Conservation (phyloP, 2,329 filamentous ascomycete species). For the Trichoderma asperellum region DNA sequence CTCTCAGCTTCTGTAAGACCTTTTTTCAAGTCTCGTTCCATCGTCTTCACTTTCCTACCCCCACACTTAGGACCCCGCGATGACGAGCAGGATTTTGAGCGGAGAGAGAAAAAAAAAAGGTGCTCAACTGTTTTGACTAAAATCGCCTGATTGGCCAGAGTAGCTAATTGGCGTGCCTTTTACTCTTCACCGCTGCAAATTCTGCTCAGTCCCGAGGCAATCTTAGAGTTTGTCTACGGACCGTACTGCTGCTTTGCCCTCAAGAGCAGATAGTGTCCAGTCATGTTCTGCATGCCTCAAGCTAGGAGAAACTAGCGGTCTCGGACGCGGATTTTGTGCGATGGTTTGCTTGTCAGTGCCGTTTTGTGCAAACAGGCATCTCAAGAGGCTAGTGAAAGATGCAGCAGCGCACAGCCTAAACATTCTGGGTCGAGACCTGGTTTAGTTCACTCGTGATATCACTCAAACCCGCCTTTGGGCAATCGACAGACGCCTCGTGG, state of each 20-base stretch:
- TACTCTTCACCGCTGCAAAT: not conserved
- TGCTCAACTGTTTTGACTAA: not conserved
- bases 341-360: not conserved
- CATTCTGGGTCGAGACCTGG: not conserved
- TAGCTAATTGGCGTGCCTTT: not conserved
- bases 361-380: not conserved
- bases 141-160: not conserved
- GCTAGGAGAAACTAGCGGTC: not conserved
- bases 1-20: too few species aligned
- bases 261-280: not conserved
- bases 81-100: not conserved
- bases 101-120: not conserved
- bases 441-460: not conserved
- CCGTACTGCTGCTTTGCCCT: not conserved
- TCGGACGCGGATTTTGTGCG: not conserved
- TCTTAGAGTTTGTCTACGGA: not conserved
- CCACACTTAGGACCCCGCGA: slow-evolving; percentile 11
- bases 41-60: not conserved
- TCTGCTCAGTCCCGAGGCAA: not conserved
- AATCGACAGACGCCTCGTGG: slow-evolving; percentile 13
- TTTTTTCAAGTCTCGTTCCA: too few species aligned
- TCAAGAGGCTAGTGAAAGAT: not conserved
- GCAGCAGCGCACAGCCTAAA: not conserved
- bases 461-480: not conserved
- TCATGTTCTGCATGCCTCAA: not conserved